Evolutionary conservation across 192 early-diverging fungal genomes (phyloP).

Genomic region (Backusella macrospora): DNA sequence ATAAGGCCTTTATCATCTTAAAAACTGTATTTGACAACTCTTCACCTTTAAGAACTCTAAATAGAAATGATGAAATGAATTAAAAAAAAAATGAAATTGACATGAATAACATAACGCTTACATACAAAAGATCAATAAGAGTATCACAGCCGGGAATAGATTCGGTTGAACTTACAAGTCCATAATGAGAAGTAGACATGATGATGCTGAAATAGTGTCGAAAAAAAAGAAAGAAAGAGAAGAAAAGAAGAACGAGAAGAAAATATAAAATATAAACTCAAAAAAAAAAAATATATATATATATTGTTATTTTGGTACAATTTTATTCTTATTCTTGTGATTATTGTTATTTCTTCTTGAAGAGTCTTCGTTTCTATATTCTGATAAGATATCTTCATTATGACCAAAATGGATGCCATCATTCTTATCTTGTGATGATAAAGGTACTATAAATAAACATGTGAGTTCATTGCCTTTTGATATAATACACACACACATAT

Average conservation of each 20-base stretch:
- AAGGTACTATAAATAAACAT: conserved; percentile 11
- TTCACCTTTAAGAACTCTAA: conserved; percentile 32
- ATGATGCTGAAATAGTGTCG: too few relatives aligned
- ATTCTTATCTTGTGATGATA: background rate
- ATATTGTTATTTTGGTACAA: background rate
- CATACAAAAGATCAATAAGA: conserved; percentile 24
- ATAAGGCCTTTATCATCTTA: conserved; percentile 9
- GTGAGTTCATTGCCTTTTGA: background rate
- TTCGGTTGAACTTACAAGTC: background rate
- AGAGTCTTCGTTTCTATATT: background rate
- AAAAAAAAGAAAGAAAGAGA: background rate
- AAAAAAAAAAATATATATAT: background rate
- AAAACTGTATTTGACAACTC: conserved; percentile 17
- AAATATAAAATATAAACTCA: background rate
- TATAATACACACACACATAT: background rate
- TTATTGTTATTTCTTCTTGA: background rate
- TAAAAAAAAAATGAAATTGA: background rate
- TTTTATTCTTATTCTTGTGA: background rate
- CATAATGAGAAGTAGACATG: conserved; percentile 1
- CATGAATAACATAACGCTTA: background rate
- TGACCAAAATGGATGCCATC: conserved; percentile 25
- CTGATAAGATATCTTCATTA: background rate
- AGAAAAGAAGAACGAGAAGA: background rate
- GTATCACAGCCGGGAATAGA: conserved; percentile 21
- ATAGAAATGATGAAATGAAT: background rate